phyloP scores from a whole-genome alignment of 805 yeast genomes.

The Jamesozyma hellenica region DNA sequence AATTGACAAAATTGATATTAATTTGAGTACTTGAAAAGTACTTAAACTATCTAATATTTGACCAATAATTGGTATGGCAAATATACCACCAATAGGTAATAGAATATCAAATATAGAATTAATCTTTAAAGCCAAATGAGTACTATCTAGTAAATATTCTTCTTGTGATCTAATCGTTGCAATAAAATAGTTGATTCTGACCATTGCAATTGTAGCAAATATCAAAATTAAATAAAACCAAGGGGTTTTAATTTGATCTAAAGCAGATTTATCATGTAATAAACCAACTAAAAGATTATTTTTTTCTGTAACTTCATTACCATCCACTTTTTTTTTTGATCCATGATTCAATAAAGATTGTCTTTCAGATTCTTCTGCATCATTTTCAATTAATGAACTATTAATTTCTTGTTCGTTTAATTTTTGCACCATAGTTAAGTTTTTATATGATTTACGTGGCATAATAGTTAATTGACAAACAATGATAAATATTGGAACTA shows the following conservation, averaged over 20 bases:
- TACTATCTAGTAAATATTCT: conserved; percentile 50
- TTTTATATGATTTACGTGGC: conserved; percentile 60
- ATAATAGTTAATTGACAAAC: conserved; percentile 65
- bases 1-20: conserved; percentile 46
- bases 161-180: conserved; percentile 85
- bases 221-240: conserved; percentile 74
- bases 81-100: conserved; percentile 78
- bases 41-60: conserved; percentile 62
- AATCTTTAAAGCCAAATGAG: conserved; percentile 40
- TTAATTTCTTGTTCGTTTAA: conserved; percentile 11
- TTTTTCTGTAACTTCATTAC: too few relatives aligned
- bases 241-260: conserved; percentile 39
- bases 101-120: conserved; percentile 78
- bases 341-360: neutral
- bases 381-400: neutral
- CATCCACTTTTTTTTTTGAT: conserved; percentile 3
- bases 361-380: neutral
- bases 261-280: conserved; percentile 52
- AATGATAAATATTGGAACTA: conserved; percentile 71
- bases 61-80: conserved; percentile 84
- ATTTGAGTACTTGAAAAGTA: conserved; percentile 44
- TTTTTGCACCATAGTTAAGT: conserved; percentile 25
- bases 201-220: conserved; percentile 81
- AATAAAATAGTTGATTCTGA: conserved; percentile 83
- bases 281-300: conserved; percentile 49